phyloP scores from a whole-genome alignment of 2,329 filamentous ascomycete genomes.

The Scolecobasidium constrictum region DNA sequence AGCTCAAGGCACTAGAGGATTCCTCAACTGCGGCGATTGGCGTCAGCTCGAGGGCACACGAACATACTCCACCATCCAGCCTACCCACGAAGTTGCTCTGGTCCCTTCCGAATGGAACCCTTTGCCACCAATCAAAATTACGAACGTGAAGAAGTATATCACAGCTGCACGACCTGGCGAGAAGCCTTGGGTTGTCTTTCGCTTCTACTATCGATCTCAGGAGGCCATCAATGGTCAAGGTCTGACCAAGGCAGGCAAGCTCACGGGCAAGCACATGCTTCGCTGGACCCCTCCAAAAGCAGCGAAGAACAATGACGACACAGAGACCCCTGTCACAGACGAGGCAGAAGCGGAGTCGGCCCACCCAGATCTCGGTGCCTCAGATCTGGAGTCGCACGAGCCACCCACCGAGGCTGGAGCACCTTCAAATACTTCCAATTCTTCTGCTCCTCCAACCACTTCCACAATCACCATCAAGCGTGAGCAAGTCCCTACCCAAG shows the following conservation, averaged over 20 bases:
- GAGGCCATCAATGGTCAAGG: conserved; percentile 13
- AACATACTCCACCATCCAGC: conserved; percentile 14
- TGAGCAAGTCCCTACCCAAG: no score
- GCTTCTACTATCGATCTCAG: conserved; percentile 29
- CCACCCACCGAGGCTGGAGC: not conserved
- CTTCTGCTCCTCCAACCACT: not conserved
- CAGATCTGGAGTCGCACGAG: not conserved
- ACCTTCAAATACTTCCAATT: not conserved
- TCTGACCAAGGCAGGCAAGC: not conserved
- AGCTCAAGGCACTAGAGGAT: conserved; percentile 12
- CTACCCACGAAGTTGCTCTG: conserved; percentile 17
- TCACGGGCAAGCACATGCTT: not conserved
- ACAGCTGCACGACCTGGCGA: conserved; percentile 19
- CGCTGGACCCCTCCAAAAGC: no score
- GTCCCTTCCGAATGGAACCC: conserved; percentile 15
- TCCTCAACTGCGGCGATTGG: conserved; percentile 11
- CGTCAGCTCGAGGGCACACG: conserved; percentile 1
- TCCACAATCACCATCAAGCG: no score
- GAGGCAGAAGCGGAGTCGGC: not conserved
- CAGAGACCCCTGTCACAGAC: not conserved
- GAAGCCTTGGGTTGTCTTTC: conserved; percentile 27
- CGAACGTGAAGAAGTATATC: conserved; percentile 12
- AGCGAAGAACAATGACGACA: not conserved
- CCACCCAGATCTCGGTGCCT: not conserved
- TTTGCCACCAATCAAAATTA: conserved; percentile 4